Conservation (phyloP, 345 rosid genomes). For the Populus alba region DNA sequence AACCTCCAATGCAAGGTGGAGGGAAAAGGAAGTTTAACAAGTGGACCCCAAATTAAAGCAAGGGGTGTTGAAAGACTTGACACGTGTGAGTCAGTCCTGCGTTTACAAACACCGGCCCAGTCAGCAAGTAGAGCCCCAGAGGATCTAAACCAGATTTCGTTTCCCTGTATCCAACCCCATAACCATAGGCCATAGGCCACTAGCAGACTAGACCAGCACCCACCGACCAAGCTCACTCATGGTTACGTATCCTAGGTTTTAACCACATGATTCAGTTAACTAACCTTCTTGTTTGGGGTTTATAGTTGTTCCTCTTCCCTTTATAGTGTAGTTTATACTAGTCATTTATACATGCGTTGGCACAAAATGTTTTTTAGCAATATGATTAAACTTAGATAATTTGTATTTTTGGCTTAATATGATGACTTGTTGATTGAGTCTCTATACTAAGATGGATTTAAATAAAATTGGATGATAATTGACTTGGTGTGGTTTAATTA, state of each 20-base stretch:
- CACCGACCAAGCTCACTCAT: conserved; percentile 16
- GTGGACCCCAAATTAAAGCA: too few species aligned
- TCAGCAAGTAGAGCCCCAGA: not conserved
- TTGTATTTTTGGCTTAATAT: too few species aligned
- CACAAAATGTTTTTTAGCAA: too few species aligned
- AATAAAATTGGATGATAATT: too few species aligned
- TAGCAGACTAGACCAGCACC: not conserved
- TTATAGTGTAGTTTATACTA: not conserved
- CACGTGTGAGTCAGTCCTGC: conserved; percentile 6
- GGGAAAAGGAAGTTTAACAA: too few species aligned
- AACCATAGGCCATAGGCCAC: too few species aligned
- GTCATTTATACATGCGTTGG: too few species aligned
- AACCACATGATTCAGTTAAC: conserved; percentile 1
- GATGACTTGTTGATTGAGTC: too few species aligned
- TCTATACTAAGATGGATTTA: too few species aligned
- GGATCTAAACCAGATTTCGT: conserved; percentile 21
- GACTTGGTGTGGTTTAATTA: too few species aligned
- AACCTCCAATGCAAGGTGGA: too few species aligned
- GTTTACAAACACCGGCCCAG: not conserved
- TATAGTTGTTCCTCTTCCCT: not conserved
- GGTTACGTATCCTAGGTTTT: not conserved
- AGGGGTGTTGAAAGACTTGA: not conserved
- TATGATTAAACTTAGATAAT: too few species aligned
- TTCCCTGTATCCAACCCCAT: conserved; percentile 22
- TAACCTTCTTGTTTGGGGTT: not conserved